Conservation (phyloP, 441 rosid species). For the Gossypium schwendimanii region DNA sequence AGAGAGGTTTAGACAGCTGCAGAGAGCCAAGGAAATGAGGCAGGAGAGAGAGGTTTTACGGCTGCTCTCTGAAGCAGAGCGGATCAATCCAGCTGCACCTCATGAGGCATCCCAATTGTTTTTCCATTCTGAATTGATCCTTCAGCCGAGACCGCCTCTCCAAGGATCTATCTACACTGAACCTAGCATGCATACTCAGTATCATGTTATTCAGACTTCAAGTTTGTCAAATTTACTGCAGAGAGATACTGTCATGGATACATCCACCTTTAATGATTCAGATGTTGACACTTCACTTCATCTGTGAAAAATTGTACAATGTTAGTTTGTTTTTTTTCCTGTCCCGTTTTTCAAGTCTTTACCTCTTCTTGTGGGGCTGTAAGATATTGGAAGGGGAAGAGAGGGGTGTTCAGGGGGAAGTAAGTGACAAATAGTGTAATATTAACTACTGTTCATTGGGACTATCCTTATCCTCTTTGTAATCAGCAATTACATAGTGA, state of each 20-base stretch:
- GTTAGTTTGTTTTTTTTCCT: conserved; percentile 19
- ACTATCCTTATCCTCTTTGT: conserved; percentile 34
- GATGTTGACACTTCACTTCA: conserved; percentile 48
- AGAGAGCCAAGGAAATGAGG: conserved; percentile 39
- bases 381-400: conserved; percentile 12
- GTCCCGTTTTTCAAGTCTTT: conserved; percentile 19
- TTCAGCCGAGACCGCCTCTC: conserved; percentile 16
- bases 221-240: conserved; percentile 17
- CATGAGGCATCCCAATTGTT: conserved; percentile 18
- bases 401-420: background rate
- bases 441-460: conserved; percentile 23
- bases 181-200: conserved; percentile 11
- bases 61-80: conserved; percentile 22
- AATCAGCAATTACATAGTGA: conserved; percentile 43
- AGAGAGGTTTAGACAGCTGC: conserved; percentile 39
- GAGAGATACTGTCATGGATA: conserved; percentile 20
- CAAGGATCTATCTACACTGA: conserved; percentile 14
- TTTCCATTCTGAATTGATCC: conserved; percentile 21
- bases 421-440: conserved; percentile 12
- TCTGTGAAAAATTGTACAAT: conserved; percentile 32
- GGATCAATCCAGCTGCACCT: conserved; percentile 13
- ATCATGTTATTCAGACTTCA: conserved; percentile 20
- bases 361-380: conserved; percentile 19
- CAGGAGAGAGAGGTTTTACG: conserved; percentile 28
- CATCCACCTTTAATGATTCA: conserved; percentile 27